Percentiles rank a stretch among this genome's conserved stretches.
Conservation (phyloP, 148 eudicot genomes). For the Oxyria digyna region DNA sequence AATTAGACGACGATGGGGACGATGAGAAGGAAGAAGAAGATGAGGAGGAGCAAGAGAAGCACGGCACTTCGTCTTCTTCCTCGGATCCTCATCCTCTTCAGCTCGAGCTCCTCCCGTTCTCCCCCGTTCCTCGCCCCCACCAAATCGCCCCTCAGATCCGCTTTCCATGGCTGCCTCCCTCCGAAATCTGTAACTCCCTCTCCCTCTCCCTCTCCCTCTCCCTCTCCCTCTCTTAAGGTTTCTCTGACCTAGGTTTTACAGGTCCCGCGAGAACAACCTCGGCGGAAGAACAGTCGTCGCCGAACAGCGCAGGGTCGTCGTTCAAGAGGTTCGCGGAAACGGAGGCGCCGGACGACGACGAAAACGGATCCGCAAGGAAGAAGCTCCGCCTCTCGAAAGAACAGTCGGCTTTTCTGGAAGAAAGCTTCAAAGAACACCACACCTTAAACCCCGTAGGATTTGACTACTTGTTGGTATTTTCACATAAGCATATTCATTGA, state of each 20-base stretch:
- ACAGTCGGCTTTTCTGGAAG: slow-evolving; percentile 9
- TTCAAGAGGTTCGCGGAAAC: not conserved
- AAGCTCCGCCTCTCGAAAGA: slow-evolving; percentile 4
- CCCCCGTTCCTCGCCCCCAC: slow-evolving; percentile 6
- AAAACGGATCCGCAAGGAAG: slow-evolving; percentile 7
- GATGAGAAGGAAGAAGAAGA: not conserved
- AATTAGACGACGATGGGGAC: not conserved
- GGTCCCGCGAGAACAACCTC: not conserved
- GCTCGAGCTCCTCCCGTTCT: slow-evolving; percentile 5
- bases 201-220: no score
- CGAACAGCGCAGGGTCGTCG: slow-evolving; percentile 7
- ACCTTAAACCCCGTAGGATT: not conserved
- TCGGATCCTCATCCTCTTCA: slow-evolving; percentile 1
- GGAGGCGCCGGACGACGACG: not conserved
- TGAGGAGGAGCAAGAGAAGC: not conserved
- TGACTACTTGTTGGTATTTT: no score
- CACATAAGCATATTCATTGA: no score
- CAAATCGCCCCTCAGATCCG: slow-evolving; percentile 5
- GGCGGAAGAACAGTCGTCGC: slow-evolving; percentile 7
- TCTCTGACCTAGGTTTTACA: not conserved
- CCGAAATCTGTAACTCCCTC: not conserved
- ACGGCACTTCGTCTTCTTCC: not conserved
- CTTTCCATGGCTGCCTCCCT: slow-evolving; percentile 3
- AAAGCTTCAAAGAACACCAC: slow-evolving; percentile 11
- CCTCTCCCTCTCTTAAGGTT: not conserved